phyloP scores from a whole-genome alignment of 2,329 filamentous ascomycete genomes.

The Stagonosporopsis cucurbitacearum region DNA sequence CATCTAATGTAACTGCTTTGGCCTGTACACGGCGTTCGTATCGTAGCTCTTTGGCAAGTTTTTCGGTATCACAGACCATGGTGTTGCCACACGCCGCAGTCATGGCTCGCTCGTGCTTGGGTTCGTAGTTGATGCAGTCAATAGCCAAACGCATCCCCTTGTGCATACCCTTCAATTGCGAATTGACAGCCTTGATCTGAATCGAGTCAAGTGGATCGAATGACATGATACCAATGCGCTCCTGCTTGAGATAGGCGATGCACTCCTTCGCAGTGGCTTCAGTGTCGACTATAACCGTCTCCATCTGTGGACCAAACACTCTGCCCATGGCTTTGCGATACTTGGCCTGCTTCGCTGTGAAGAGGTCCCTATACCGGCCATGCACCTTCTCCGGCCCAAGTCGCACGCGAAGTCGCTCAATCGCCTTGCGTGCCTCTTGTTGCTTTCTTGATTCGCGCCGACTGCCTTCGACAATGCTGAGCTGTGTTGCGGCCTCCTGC shows the following conservation, averaged over 20 bases:
- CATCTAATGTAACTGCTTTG: constrained; percentile 92
- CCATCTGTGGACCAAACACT: constrained; percentile 89
- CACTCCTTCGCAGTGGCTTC: constrained; percentile 94
- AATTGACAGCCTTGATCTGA: constrained; percentile 89
- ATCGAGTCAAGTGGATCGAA: constrained; percentile 98
- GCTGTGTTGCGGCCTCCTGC: constrained; percentile 78
- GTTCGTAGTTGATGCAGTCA: constrained; percentile 94
- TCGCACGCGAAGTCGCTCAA: constrained; percentile 85
- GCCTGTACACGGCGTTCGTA: constrained; percentile 85
- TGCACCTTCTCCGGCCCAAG: constrained; percentile 79
- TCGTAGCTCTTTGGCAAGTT: constrained; percentile 86
- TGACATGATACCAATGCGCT: constrained; percentile 84
- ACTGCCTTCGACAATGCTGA: constrained; percentile 83
- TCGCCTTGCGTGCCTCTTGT: constrained; percentile 77
- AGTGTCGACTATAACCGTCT: constrained; percentile 92
- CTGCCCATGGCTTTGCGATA: constrained; percentile 92
- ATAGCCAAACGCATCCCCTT: constrained; percentile 87
- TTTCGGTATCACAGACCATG: constrained; percentile 88
- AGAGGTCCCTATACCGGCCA: constrained; percentile 87
- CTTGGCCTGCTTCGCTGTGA: constrained; percentile 96
- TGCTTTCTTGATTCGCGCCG: constrained; percentile 86
- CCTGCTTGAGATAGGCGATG: constrained; percentile 91
- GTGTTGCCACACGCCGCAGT: constrained; percentile 94
- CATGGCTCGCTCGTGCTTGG: constrained; percentile 86
- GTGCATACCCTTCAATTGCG: constrained; percentile 86